These are phyloP conservation scores for Yarrowia divulgata DNA, from an alignment of 805 yeast genomes.

Conservation along the genomic window DNA sequence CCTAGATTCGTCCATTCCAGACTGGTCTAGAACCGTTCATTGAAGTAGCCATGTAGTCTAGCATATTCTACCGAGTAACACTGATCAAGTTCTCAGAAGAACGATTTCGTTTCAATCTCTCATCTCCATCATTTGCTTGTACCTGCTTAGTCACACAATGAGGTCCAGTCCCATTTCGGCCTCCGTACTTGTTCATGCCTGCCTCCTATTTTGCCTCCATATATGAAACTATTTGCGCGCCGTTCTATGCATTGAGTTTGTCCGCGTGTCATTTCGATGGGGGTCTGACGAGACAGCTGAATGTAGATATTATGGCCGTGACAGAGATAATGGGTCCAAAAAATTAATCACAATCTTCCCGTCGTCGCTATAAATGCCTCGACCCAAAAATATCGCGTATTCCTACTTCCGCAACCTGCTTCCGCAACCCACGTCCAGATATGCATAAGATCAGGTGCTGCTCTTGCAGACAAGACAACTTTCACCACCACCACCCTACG, in stretches of 20 bases:
- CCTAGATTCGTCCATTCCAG: not conserved
- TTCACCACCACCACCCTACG: not conserved
- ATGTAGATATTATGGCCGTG: not conserved
- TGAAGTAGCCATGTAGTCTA: no score
- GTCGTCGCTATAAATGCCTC: not conserved
- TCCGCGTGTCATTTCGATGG: slow-evolving; percentile 27
- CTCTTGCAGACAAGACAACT: slow-evolving; percentile 22
- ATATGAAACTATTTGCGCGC: slow-evolving; percentile 16
- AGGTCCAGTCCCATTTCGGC: not conserved
- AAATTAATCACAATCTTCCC: not conserved
- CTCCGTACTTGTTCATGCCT: not conserved
- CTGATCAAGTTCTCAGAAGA: no score
- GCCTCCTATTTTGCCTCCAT: not conserved
- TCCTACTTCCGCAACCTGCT: not conserved
- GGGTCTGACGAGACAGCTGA: not conserved
- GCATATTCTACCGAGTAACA: no score
- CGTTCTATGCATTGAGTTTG: slow-evolving; percentile 15
- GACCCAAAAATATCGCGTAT: not conserved
- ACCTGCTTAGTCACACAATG: no score
- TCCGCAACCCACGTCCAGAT: not conserved
- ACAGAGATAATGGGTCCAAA: not conserved
- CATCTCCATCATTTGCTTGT: no score
- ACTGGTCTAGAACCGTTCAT: no score
- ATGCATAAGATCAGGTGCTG: slow-evolving; percentile 33
- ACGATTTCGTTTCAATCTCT: no score